A percentile compares a stretch with the other conserved stretches of the same genome.
These are phyloP conservation scores for Penicillium goetzii DNA, from an alignment of 495 filamentous ascomycete species.

Conservation along the genomic window DNA sequence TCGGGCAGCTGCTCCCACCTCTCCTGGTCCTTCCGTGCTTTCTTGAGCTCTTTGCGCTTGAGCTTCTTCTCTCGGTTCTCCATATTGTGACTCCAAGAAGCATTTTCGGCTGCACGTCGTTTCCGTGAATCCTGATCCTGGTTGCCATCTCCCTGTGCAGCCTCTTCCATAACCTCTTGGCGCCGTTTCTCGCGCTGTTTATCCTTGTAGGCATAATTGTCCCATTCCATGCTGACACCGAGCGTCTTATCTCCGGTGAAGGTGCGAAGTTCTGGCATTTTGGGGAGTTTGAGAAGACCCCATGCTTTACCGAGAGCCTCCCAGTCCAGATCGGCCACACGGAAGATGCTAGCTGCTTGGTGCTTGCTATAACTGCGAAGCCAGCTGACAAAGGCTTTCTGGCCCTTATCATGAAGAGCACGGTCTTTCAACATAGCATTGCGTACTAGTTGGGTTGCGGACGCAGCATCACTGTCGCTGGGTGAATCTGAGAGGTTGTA, in stretches of 20 bases:
- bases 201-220: slow-evolving; percentile 73
- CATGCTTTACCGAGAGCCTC: slow-evolving; percentile 76
- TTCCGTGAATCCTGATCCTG: slow-evolving; percentile 38
- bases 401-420: slow-evolving; percentile 83
- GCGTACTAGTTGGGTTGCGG: slow-evolving; percentile 59
- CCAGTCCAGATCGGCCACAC: slow-evolving; percentile 82
- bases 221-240: slow-evolving; percentile 64
- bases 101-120: slow-evolving; percentile 53
- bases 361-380: slow-evolving; percentile 90
- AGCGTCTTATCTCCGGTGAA: slow-evolving; percentile 67
- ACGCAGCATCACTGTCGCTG: slow-evolving; percentile 58
- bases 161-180: slow-evolving; percentile 55
- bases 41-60: slow-evolving; percentile 73
- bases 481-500: slow-evolving; percentile 56
- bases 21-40: slow-evolving; percentile 70
- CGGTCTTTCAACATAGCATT: slow-evolving; percentile 68
- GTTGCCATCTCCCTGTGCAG: slow-evolving; percentile 31
- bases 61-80: slow-evolving; percentile 69
- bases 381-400: slow-evolving; percentile 92
- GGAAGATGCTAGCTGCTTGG: slow-evolving; percentile 87
- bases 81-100: slow-evolving; percentile 84
- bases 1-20: slow-evolving; percentile 69
- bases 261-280: slow-evolving; percentile 86
- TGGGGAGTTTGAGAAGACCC: slow-evolving; percentile 82
- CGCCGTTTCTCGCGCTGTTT: slow-evolving; percentile 74